These are phyloP conservation scores for Anisodus acutangulus DNA, from an alignment of 257 asterid species.

Conservation along the genomic window DNA sequence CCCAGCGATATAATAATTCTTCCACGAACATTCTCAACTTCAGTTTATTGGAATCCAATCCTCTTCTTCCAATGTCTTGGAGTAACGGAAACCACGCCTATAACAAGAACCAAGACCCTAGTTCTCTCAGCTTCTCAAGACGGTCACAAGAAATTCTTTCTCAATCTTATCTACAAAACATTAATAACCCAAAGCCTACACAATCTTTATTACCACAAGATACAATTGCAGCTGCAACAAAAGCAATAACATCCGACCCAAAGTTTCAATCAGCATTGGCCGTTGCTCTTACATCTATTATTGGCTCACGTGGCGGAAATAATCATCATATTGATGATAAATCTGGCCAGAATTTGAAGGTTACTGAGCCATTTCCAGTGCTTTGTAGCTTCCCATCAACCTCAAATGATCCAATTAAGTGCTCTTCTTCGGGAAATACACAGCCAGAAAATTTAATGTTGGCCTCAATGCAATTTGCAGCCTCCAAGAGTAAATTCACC, in stretches of 20 bases:
- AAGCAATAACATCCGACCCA: conserved; percentile 86
- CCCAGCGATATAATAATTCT: conserved; percentile 49
- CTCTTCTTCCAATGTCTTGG: conserved; percentile 66
- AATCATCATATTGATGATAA: conserved; percentile 38
- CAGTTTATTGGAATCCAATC: conserved; percentile 67
- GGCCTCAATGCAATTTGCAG: conserved; percentile 34
- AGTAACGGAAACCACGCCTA: conserved; percentile 52
- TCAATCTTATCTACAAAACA: conserved; percentile 58
- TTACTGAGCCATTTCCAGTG: conserved; percentile 49
- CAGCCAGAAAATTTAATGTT: conserved; percentile 39
- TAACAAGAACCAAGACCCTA: conserved; percentile 42
- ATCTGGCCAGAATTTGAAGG: conserved; percentile 37
- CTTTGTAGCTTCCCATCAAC: conserved; percentile 55
- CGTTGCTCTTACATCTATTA: conserved; percentile 82
- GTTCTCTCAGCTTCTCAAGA: too few species aligned
- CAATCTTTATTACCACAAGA: conserved; percentile 62
- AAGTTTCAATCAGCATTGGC: conserved; percentile 87
- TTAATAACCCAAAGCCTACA: conserved; percentile 13
- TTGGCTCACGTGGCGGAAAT: conserved; percentile 41
- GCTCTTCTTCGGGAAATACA: conserved; percentile 33
- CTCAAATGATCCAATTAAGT: conserved; percentile 45
- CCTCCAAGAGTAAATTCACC: conserved; percentile 36
- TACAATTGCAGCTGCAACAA: conserved; percentile 86
- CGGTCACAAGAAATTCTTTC: conserved; percentile 52
- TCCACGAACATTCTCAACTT: conserved; percentile 72